phyloP scores from a whole-genome alignment of 495 filamentous ascomycete species.

The Trichoderma reesei region DNA sequence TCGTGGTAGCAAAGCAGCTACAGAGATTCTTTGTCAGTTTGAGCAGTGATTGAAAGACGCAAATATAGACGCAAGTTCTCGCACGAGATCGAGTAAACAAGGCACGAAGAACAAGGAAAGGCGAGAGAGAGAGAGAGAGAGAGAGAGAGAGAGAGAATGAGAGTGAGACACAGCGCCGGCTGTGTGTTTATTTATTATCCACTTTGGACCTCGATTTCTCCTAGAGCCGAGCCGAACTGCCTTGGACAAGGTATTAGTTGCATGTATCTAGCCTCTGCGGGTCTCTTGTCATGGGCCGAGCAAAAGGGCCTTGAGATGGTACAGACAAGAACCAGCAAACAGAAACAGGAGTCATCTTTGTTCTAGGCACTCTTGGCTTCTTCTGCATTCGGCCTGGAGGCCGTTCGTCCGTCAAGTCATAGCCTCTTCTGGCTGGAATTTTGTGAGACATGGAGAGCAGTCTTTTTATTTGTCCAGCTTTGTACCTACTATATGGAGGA shows the following conservation, averaged over 20 bases:
- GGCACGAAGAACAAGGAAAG: not conserved
- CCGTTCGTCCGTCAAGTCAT: too few relatives aligned
- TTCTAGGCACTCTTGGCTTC: too few relatives aligned
- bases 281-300: not conserved
- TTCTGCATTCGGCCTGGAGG: too few relatives aligned
- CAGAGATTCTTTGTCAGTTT: too few relatives aligned
- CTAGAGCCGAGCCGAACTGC: not conserved
- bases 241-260: not conserved
- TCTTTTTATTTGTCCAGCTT: not conserved
- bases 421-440: too few relatives aligned
- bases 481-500: not conserved
- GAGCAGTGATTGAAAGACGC: too few relatives aligned
- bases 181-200: not conserved
- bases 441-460: too few relatives aligned
- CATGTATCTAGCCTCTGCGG: not conserved
- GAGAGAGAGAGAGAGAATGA: not conserved
- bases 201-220: not conserved
- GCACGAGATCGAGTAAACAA: not conserved
- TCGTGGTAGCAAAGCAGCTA: too few relatives aligned
- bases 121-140: not conserved
- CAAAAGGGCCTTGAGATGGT: too few relatives aligned
- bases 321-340: not conserved
- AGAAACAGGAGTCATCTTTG: too few relatives aligned
- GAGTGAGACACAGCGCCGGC: not conserved
- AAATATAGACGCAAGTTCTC: too few relatives aligned